Base-by-base conservation (phyloP, 306 rosid species). In the Sechiopsis laciniata region DNA sequence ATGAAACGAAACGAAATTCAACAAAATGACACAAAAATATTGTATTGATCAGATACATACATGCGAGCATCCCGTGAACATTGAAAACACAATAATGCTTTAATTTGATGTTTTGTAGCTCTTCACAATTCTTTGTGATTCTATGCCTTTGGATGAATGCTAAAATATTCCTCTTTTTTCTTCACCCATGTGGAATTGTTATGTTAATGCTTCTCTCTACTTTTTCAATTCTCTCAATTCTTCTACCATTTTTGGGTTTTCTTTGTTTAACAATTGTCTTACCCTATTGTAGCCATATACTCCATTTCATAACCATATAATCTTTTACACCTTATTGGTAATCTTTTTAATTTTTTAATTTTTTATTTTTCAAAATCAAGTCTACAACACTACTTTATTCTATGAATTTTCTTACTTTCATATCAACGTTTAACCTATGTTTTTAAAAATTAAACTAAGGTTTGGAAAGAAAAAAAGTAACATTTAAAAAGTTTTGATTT, bases 51-150 rank as follows among this genome's bases (percentile, higher is more conserved):
- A 17, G 29, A 64, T 64, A 1, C 29, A 40, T 64, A 19, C 9
- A 17, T 35, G 16, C 6, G 32, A 65, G 29, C 24, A 45, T 7
- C 70, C 70, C 51, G 70, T 60, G 66, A 60, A 60, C 66, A 60
- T 32, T 12, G 35, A 32, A 5, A 57, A 21, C 4, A 11, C 26
- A 11, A 58, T 12, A 11, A 58, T 12, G 17, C 1, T 58, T 20
- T 57, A 4, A 21, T 20, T 57, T 21, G 62, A 19, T 57, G 62
- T 57, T 57, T 20, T 57, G 32, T 57, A 57, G 14, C 15, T 57
- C 16, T 57, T 10, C 21, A 21, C 15, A 9, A 19, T 55, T 55
- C 16, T 9, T 55, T 55, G 14, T 56, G 20, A 26, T 26, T 55
- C 3, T 19, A 55, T 19, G 61, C 61, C 29, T 56, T 58, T 6